Evolutionary conservation across 306 rosid species (phyloP).

Genomic region (Dryas octopetala): DNA sequence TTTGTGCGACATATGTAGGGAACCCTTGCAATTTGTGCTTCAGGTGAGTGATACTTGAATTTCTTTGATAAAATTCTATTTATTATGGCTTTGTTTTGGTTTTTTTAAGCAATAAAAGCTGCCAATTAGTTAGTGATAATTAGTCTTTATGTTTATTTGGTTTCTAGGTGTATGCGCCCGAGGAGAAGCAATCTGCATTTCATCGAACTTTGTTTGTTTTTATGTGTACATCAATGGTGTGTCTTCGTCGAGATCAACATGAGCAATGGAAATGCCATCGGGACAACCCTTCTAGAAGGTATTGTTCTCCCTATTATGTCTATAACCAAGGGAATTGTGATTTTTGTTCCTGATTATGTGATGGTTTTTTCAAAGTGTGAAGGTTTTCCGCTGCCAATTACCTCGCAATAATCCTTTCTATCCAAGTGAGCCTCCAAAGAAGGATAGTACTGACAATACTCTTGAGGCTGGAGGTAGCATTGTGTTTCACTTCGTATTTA

Average conservation of each 20-base stretch:
- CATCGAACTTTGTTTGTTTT: slow-evolving; percentile 79
- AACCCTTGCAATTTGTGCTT: slow-evolving; percentile 72
- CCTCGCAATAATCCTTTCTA: slow-evolving; percentile 69
- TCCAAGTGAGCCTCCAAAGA: slow-evolving; percentile 52
- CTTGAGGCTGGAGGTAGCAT: slow-evolving; percentile 57
- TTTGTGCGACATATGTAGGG: slow-evolving; percentile 66
- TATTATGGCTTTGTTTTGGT: neutral
- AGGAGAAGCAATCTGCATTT: slow-evolving; percentile 58
- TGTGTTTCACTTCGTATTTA: neutral
- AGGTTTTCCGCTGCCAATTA: slow-evolving; percentile 81
- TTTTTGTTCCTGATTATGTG: slow-evolving; percentile 25
- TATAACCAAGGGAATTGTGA: neutral
- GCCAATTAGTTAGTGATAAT: neutral
- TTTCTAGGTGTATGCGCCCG: slow-evolving; percentile 75
- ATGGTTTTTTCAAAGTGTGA: slow-evolving; percentile 56
- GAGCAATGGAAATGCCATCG: slow-evolving; percentile 74
- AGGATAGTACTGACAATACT: slow-evolving; percentile 49
- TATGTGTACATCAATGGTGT: slow-evolving; percentile 79
- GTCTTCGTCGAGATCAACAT: slow-evolving; percentile 80
- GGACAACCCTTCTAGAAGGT: slow-evolving; percentile 69
- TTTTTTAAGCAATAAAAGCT: neutral
- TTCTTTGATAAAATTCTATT: neutral
- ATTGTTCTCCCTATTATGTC: slow-evolving; percentile 8
- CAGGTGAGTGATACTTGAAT: slow-evolving; percentile 60
- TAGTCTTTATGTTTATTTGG: slow-evolving; percentile 6